Base-by-base conservation (phyloP, 78 protist genomes). In the Dictyostelium purpureum region DNA sequence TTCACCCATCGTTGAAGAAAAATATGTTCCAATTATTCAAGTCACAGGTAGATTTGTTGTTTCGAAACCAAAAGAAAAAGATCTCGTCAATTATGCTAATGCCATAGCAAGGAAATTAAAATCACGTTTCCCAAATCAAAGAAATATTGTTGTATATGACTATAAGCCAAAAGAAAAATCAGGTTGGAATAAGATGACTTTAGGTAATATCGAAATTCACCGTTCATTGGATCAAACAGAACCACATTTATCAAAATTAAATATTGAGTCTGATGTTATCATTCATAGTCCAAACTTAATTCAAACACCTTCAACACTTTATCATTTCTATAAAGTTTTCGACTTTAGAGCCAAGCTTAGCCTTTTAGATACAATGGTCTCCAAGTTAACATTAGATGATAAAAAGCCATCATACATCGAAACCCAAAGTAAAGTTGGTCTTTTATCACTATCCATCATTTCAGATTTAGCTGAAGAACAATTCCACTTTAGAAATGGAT, bases 381-480 rank as follows among this genome's bases (percentile, higher is more conserved):
- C 19, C 11, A 16, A 16, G 12, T 47, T 14, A 10, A 14, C 52
- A 6, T 56, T 56, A 56, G 18, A n/a, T 56, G 65, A 12, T 56
- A 19, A 24, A 7, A 37, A 16, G 2, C n/a, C 71, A 33, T 66
- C 59, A 31, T n/a, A 24, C 35, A 81, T 51, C 26, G 31, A 38
- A 14, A 35, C 43, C 1, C 61, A n/a, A 47, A 45, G 52, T 0
- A 65, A 21, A n/a, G 33, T 19, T 18, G 89, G 51, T 65, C 43
- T 81, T 14, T 66, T 77, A 42, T 1, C 77, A 0, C 31, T 88
- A 11, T 54, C 94, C 5, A 79, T 88, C 67, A 26, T 71, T 6
- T 88, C 94, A 57, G 94, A 88, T 76, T n/a, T 88, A 21, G 51
- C 77, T 1, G 94, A 88, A 16, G 94, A 88, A 42, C 94, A 88